Evolutionary conservation across 2,329 filamentous ascomycete species (phyloP).

Genomic region (Aspergillus sp.): DNA sequence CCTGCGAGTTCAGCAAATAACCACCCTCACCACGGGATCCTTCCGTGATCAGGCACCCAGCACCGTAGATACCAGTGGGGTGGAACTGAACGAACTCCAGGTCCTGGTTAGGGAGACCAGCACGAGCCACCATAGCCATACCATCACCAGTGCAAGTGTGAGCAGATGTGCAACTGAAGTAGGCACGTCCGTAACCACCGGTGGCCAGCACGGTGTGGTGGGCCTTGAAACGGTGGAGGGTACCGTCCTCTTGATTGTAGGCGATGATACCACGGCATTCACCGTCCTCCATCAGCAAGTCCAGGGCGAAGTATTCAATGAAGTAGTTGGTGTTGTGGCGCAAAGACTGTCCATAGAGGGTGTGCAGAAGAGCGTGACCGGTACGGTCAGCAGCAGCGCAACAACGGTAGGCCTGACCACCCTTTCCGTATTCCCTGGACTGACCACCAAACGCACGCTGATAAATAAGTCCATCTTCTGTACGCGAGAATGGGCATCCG

Average conservation of each 20-base stretch:
- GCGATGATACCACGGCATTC: slow-evolving; percentile 94
- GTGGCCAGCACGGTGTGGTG: slow-evolving; percentile 96
- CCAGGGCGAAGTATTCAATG: slow-evolving; percentile 96
- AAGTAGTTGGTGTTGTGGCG: slow-evolving; percentile 99
- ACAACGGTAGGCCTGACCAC: slow-evolving; percentile 95
- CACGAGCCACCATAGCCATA: slow-evolving; percentile 98
- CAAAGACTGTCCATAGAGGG: slow-evolving; percentile 93
- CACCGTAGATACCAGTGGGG: slow-evolving; percentile 97
- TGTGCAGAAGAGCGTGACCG: slow-evolving; percentile 94
- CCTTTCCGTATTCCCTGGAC: slow-evolving; percentile 89
- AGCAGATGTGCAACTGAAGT: slow-evolving; percentile 96
- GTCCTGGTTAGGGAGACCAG: slow-evolving; percentile 97
- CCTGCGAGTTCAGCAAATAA: slow-evolving; percentile 93
- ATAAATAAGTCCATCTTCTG: slow-evolving; percentile 94
- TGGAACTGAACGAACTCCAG: slow-evolving; percentile 99
- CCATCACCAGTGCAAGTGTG: slow-evolving; percentile 98
- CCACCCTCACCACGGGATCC: slow-evolving; percentile 96
- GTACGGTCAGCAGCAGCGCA: slow-evolving; percentile 94
- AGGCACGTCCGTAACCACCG: slow-evolving; percentile 93
- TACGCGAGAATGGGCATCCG: slow-evolving; percentile 86
- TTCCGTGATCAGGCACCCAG: slow-evolving; percentile 95
- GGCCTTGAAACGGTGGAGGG: slow-evolving; percentile 89
- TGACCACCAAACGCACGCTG: slow-evolving; percentile 98
- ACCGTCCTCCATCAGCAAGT: slow-evolving; percentile 95
- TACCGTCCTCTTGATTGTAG: slow-evolving; percentile 98